Percentiles rank a stretch among this genome's conserved stretches.
phyloP scores from a whole-genome alignment of 78 protist species.

The Ministeria vibrans region DNA sequence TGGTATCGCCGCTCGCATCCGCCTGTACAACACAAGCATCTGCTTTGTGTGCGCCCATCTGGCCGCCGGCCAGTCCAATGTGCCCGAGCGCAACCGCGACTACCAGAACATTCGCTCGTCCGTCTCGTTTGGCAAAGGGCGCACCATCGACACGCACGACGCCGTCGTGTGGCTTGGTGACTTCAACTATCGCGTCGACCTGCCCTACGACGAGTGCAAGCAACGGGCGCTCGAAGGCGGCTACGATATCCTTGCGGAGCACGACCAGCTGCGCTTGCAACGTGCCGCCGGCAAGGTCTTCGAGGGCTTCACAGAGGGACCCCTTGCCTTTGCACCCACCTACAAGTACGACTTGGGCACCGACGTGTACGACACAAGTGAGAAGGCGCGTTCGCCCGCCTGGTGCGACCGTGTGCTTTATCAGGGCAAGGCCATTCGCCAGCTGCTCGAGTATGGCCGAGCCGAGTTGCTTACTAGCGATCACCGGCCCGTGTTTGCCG shows the following conservation, averaged over 20 bases:
- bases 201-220: conserved; percentile 17
- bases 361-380: conserved; percentile 60
- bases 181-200: conserved; percentile 76
- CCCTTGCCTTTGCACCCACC: conserved; percentile 79
- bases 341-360: conserved; percentile 79
- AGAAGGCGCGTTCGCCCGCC: conserved; percentile 73
- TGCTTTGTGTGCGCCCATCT: conserved; percentile 68
- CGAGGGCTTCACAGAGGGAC: conserved; percentile 69
- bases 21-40: background rate
- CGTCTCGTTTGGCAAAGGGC: conserved; percentile 15
- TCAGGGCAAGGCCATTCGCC: background rate
- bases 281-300: conserved; percentile 54
- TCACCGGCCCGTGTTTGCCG: conserved; percentile 3
- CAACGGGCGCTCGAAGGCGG: background rate
- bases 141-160: conserved; percentile 45
- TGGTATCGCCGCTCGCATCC: conserved; percentile 27
- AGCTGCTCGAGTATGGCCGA: background rate
- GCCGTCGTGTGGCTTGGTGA: conserved; percentile 84
- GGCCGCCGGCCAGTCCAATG: conserved; percentile 84
- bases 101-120: conserved; percentile 49
- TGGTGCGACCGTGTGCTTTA: conserved; percentile 58
- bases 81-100: conserved; percentile 66
- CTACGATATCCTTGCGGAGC: background rate
- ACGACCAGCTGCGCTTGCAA: conserved; percentile 53
- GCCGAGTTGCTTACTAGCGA: background rate